Evolutionary conservation across 768 basidiomycete species (phyloP).

Genomic region (Mycena leptocephala): DNA sequence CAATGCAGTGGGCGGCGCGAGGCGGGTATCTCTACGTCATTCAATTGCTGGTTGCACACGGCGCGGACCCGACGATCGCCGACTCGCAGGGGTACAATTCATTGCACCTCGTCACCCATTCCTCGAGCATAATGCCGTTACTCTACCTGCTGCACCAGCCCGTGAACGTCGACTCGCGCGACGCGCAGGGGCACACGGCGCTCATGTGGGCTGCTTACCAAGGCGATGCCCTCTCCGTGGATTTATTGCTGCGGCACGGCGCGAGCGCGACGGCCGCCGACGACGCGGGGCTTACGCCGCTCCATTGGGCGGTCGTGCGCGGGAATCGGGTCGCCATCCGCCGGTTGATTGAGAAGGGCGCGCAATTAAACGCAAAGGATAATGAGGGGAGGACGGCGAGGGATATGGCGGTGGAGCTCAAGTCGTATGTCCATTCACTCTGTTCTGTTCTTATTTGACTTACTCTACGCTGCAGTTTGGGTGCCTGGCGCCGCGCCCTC

Average conservation of each 20-base stretch:
- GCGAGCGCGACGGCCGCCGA: conserved; percentile 87
- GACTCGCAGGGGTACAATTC: conserved; percentile 98
- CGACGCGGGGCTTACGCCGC: conserved; percentile 86
- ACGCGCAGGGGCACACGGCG: conserved; percentile 93
- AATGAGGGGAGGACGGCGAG: conserved; percentile 88
- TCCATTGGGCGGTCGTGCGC: conserved; percentile 98
- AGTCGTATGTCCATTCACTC: too few species aligned
- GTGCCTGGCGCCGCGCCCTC: conserved; percentile 91
- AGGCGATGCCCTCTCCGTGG: conserved; percentile 96
- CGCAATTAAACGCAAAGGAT: conserved; percentile 86
- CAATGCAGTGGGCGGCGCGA: conserved; percentile 98
- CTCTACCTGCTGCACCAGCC: conserved; percentile 95
- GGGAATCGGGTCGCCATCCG: conserved; percentile 93
- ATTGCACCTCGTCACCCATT: conserved; percentile 95
- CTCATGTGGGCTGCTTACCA: conserved; percentile 99
- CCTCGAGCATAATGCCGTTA: conserved; percentile 94
- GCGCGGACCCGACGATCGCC: conserved; percentile 92
- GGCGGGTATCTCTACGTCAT: conserved; percentile 98
- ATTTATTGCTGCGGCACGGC: conserved; percentile 89
- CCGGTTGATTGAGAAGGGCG: conserved; percentile 88
- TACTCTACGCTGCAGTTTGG: too few species aligned
- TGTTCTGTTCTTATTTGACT: too few species aligned
- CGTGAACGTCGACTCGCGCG: conserved; percentile 91
- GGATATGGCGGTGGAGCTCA: conserved; percentile 96
- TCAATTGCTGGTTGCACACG: conserved; percentile 90